A percentile compares a stretch with the other conserved stretches of the same genome.
Evolutionary conservation across 1,284 basidiomycete species (phyloP).

Genomic region (Microbotryum silenes-acaulis): DNA sequence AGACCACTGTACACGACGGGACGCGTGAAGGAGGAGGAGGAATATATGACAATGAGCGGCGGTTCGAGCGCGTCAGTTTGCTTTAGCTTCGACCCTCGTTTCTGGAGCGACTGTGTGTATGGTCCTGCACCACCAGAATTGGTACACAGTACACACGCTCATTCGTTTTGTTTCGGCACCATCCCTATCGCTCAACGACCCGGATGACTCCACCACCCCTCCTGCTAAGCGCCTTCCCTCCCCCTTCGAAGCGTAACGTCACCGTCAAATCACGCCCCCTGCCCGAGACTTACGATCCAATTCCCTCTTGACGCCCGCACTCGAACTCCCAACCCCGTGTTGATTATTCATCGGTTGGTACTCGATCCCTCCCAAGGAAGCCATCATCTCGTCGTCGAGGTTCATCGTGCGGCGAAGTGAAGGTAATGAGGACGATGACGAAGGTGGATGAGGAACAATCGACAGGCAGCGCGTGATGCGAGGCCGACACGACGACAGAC

Average conservation of each 20-base stretch:
- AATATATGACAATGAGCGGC: neutral
- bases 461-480: no score
- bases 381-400: constrained; percentile 9
- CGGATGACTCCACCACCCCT: no score
- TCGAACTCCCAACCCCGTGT: neutral
- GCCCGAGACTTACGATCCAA: constrained; percentile 2
- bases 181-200: no score
- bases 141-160: no score
- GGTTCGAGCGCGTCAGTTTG: constrained; percentile 1
- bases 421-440: neutral
- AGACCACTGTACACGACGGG: constrained; percentile 50
- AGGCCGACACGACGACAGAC: no score
- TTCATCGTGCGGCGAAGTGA: neutral
- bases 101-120: neutral
- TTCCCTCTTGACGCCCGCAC: neutral
- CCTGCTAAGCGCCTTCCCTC: no score
- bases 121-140: no score
- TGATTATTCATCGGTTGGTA: constrained; percentile 1
- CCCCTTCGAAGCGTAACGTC: no score
- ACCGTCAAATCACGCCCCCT: no score
- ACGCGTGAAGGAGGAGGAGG: no score
- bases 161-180: no score
- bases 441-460: no score
- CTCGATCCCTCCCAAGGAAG: constrained; percentile 13
- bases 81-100: neutral